Evolutionary conservation across 257 asterid genomes (phyloP), one percentile per base, ranked within the genome.

Genomic region (Solanum lignicaule): DNA sequence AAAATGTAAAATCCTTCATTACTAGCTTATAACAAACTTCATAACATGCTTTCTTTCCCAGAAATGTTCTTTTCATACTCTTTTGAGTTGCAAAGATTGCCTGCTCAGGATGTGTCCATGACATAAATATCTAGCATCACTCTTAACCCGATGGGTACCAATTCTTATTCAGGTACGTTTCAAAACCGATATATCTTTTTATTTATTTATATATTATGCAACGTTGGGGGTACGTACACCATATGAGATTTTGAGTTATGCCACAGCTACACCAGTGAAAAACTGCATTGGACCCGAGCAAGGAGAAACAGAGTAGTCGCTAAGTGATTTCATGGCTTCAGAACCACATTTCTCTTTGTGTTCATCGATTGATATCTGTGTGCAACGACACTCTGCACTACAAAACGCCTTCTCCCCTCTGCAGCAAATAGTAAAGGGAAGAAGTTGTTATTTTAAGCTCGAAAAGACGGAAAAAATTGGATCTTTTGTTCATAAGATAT

Each of bases 331-430:
- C 90, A 90, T 86, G 18, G 88, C 89, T 88, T 90, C 91, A 2
- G 93, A 87, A 88, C 87, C 89, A 55, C 92, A 83, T 88, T 87
- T 92, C 89, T 91, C 94, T 72, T 85, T 89, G 89, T 84, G 89
- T 87, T 93, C 95, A 32, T 93, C 95, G 0, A 91, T 88, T 7
- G 92, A 87, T 65, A 92, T 93, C 29, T 93, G 94, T 81, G 89
- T 87, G 91, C 48, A 82, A n/a, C 94, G 95, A 74, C 95, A 93
- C 86, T 93, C 95, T 48, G 87, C 89, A 39, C 95, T 92, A 81
- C 95, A 93, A 87, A 93, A 93, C 29, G 94, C 94, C 84, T 91
- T 92, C 65, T 93, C 95, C 82, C 95, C 94, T 87, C 95, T 92
- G 94, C 89, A 88, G 93, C 89, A 88, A 72, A 81, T 87, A 36